Percentiles rank a stretch among this genome's conserved stretches.
These are phyloP conservation scores for Aspergillus baeticus DNA, from an alignment of 495 filamentous ascomycete genomes.

Conservation along the genomic window DNA sequence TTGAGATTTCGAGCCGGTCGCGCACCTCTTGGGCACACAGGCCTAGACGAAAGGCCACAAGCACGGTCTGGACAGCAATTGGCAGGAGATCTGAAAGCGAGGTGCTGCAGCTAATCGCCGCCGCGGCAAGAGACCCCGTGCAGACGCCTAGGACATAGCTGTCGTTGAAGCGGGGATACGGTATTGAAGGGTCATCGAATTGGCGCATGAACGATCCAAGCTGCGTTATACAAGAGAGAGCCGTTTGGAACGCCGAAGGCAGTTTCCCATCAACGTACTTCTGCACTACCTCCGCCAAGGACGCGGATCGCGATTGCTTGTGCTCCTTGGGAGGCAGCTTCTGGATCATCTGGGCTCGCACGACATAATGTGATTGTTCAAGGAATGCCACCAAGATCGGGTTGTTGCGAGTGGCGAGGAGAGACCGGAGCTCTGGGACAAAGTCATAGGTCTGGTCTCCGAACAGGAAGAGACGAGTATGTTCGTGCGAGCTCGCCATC, in stretches of 20 bases:
- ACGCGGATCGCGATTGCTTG: not conserved
- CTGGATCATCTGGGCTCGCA: conserved; percentile 1
- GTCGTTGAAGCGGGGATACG: not conserved
- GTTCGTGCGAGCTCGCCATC: not conserved
- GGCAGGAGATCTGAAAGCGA: conserved; percentile 10
- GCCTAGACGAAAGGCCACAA: conserved; percentile 11
- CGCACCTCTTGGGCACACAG: conserved; percentile 4
- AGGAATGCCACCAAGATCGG: not conserved
- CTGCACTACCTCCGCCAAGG: not conserved
- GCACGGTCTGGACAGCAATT: conserved; percentile 9
- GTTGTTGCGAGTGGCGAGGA: not conserved
- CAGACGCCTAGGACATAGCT: conserved; percentile 13
- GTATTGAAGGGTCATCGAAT: not conserved
- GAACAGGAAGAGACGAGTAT: not conserved
- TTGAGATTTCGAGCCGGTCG: not conserved
- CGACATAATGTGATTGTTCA: conserved; percentile 2
- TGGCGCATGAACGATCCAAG: not conserved
- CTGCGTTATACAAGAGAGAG: not conserved
- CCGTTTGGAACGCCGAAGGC: not conserved
- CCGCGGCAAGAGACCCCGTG: conserved; percentile 13
- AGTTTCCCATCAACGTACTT: conserved; percentile 1
- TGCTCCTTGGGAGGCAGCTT: not conserved
- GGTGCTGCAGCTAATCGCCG: conserved; percentile 6
- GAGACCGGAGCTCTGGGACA: not conserved
- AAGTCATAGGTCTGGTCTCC: conserved; percentile 1